phyloP scores from a whole-genome alignment of 352 stramenopile genomes.

The Pythium brachiatum region DNA sequence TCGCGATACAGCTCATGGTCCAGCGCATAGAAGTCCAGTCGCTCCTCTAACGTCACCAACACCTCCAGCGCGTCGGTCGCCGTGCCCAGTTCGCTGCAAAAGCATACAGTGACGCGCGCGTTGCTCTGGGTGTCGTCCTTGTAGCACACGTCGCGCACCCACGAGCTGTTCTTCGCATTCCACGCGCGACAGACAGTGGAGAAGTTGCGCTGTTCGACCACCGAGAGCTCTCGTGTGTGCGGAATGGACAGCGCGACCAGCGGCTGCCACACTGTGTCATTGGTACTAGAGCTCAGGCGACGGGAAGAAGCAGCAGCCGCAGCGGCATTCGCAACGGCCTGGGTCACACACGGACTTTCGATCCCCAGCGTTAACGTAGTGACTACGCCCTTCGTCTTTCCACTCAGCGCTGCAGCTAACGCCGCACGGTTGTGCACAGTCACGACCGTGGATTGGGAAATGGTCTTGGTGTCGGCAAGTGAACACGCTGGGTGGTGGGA shows the following conservation, averaged over 20 bases:
- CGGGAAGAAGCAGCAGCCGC: not conserved
- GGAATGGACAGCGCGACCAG: constrained; percentile 50
- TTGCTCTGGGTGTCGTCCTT: constrained; percentile 53
- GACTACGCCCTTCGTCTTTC: constrained; percentile 21
- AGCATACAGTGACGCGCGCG: constrained; percentile 43
- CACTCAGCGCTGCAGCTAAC: constrained; percentile 21
- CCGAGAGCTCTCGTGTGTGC: constrained; percentile 38
- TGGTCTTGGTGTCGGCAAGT: constrained; percentile 34
- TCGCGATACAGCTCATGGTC: constrained; percentile 57
- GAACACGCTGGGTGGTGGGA: constrained; percentile 40
- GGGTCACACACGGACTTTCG: constrained; percentile 36
- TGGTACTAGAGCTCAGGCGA: constrained; percentile 5
- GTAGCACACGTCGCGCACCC: constrained; percentile 53
- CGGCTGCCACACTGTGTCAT: constrained; percentile 30
- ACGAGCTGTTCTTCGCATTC: constrained; percentile 34
- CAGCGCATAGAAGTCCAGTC: constrained; percentile 58
- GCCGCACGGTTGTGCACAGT: constrained; percentile 42
- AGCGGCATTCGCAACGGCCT: constrained; percentile 2
- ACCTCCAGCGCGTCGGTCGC: constrained; percentile 39
- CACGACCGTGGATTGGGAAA: constrained; percentile 47
- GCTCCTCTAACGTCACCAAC: constrained; percentile 59
- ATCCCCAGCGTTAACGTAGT: constrained; percentile 31
- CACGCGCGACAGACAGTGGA: constrained; percentile 57
- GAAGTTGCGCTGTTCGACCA: constrained; percentile 56
- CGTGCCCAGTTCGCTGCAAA: constrained; percentile 37